phyloP scores from a whole-genome alignment of 1,139 yeast species.

The Blastobotrys buckinghamii region DNA sequence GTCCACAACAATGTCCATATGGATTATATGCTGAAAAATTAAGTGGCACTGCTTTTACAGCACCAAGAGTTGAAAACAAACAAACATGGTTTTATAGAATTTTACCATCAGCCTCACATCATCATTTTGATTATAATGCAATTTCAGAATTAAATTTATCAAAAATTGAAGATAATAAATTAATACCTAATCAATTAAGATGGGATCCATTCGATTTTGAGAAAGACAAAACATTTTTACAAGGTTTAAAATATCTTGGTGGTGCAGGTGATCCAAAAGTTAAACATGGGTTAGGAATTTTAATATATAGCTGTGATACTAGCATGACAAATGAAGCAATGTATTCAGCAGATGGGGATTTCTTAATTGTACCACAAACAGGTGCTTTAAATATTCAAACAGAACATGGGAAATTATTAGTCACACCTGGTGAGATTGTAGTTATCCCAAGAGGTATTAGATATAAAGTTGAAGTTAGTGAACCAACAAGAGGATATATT shows the following conservation, averaged over 20 bases:
- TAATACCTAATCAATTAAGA: conserved; percentile 27
- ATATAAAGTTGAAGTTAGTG: conserved; percentile 20
- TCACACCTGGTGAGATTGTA: conserved; percentile 27
- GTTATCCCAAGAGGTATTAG: conserved; percentile 31
- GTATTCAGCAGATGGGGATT: conserved; percentile 25
- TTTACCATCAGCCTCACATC: conserved; percentile 25
- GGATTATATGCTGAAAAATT: conserved; percentile 30
- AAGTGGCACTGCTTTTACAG: conserved; percentile 30
- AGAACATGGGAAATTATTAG: conserved; percentile 28
- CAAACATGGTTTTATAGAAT: conserved; percentile 28
- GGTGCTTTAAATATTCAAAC: conserved; percentile 29
- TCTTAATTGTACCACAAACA: conserved; percentile 28
- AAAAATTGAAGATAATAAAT: conserved; percentile 15
- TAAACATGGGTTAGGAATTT: conserved; percentile 29
- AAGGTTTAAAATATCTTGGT: conserved; percentile 27
- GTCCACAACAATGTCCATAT: conserved; percentile 24
- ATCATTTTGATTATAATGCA: conserved; percentile 15
- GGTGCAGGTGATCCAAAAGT: conserved; percentile 29
- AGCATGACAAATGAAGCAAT: conserved; percentile 27
- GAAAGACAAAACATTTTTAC: conserved; percentile 21
- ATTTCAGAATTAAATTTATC: neutral
- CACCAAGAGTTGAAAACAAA: conserved; percentile 26
- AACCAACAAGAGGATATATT: conserved; percentile 24
- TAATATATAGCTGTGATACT: conserved; percentile 23
- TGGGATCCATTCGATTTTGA: conserved; percentile 29